Conservation (phyloP, 805 yeast genomes). For the Wickerhamomyces mucosus region DNA sequence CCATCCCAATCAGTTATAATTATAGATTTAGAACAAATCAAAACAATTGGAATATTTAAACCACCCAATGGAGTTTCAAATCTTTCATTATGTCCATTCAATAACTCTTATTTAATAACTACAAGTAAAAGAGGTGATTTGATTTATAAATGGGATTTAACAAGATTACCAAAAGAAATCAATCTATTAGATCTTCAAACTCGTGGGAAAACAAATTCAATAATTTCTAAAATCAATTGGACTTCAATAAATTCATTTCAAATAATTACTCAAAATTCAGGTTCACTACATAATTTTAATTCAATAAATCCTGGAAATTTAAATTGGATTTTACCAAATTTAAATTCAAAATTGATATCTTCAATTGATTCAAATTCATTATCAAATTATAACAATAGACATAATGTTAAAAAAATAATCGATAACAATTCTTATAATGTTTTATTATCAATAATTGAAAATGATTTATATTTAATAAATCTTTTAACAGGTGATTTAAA, state of each 20-base stretch:
- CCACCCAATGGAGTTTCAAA: slow-evolving; percentile 57
- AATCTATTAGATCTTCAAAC: slow-evolving; percentile 46
- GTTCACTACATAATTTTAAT: slow-evolving; percentile 56
- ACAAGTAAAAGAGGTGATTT: slow-evolving; percentile 51
- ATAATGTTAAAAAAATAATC: not conserved
- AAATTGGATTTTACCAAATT: slow-evolving; percentile 18
- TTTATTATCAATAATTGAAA: slow-evolving; percentile 6
- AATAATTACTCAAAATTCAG: slow-evolving; percentile 43
- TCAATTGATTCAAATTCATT: slow-evolving; percentile 1
- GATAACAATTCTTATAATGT: slow-evolving; percentile 4
- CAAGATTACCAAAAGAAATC: slow-evolving; percentile 40
- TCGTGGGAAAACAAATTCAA: slow-evolving; percentile 56
- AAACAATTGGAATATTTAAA: slow-evolving; percentile 33
- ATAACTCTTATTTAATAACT: slow-evolving; percentile 40
- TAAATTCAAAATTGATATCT: slow-evolving; percentile 6
- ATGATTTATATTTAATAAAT: slow-evolving; percentile 16
- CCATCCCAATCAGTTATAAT: slow-evolving; percentile 28
- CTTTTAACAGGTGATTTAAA: slow-evolving; percentile 15
- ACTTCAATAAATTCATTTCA: slow-evolving; percentile 32
- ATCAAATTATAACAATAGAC: not conserved
- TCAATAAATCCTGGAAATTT: slow-evolving; percentile 8
- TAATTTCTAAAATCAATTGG: slow-evolving; percentile 46
- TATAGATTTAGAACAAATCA: slow-evolving; percentile 35
- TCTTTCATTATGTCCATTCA: slow-evolving; percentile 53
- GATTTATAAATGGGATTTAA: slow-evolving; percentile 54